Percentiles rank a stretch among this genome's conserved stretches.
Evolutionary conservation across 192 early-diverging fungal species (phyloP).

Genomic region (Ramicandelaber brevisporus): DNA sequence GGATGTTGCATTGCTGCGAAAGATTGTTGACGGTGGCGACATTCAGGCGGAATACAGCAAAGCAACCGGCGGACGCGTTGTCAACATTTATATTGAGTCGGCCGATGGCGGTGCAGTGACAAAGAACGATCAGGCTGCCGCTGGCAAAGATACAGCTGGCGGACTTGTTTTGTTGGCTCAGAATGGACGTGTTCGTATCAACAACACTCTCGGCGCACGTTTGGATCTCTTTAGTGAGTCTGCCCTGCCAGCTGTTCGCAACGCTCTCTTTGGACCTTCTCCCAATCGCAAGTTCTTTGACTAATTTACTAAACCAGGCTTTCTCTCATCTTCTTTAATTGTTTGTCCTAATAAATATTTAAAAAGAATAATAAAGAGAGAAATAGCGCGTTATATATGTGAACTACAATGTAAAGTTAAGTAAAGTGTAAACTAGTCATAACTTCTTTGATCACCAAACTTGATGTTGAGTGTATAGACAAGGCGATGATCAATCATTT

Average conservation of each 20-base stretch:
- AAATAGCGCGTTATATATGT: too few species aligned
- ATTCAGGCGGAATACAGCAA: conserved; percentile 12
- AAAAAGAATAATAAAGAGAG: too few species aligned
- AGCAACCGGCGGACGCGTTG: too few species aligned
- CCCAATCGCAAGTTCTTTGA: conserved; percentile 81
- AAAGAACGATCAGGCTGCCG: conserved; percentile 25
- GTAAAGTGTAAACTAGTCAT: too few species aligned
- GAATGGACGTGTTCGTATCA: conserved; percentile 52
- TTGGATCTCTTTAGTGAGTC: conserved; percentile 56
- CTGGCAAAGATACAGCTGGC: conserved; percentile 57
- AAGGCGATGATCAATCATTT: too few species aligned
- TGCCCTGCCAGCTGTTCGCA: conserved; percentile 84
- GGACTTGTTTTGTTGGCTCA: conserved; percentile 60
- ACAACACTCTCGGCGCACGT: conserved; percentile 82
- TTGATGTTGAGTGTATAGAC: too few species aligned
- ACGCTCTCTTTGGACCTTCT: conserved; percentile 73
- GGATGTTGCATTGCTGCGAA: conserved; percentile 35
- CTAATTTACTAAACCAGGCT: too few species aligned
- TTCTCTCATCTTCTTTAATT: too few species aligned
- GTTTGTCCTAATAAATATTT: too few species aligned
- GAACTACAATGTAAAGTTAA: too few species aligned
- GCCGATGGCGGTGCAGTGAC: conserved; percentile 18
- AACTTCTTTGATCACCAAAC: too few species aligned
- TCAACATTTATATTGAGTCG: conserved; percentile 26
- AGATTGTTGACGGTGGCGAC: conserved; percentile 21